phyloP scores from a whole-genome alignment of 2,329 filamentous ascomycete species.

The Xylaria sp. region DNA sequence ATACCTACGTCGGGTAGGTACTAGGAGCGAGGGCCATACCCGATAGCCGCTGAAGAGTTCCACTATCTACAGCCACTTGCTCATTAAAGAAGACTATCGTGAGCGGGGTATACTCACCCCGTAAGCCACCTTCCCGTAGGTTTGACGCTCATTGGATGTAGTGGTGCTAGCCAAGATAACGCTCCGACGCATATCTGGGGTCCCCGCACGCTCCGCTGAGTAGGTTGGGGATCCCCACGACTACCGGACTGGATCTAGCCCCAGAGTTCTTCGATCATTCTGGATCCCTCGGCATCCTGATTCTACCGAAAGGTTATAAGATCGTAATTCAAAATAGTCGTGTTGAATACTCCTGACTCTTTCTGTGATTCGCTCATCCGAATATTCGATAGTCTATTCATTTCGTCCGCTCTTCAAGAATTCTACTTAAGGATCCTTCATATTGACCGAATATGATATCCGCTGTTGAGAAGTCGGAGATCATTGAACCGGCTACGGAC shows the following conservation, averaged over 20 bases:
- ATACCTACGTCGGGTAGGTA: too few species aligned
- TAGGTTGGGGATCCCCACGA: background rate
- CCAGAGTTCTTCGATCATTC: background rate
- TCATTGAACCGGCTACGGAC: constrained; percentile 19
- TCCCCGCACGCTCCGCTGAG: background rate
- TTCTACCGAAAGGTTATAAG: background rate
- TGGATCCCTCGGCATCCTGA: background rate
- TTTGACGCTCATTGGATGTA: too few species aligned
- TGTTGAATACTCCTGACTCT: background rate
- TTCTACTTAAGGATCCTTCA: background rate
- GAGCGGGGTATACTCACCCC: background rate
- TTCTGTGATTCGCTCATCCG: background rate
- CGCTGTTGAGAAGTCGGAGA: constrained; percentile 23
- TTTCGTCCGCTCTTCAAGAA: background rate
- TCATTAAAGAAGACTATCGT: too few species aligned
- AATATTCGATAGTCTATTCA: background rate
- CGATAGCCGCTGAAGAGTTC: too few species aligned
- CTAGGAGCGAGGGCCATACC: too few species aligned
- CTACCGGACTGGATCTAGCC: background rate
- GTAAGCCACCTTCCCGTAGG: background rate
- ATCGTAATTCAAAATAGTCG: background rate
- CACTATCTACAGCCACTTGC: too few species aligned
- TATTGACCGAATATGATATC: constrained; percentile 20
- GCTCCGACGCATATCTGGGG: background rate
- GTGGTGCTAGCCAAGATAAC: background rate